Evolutionary conservation across 2,329 filamentous ascomycete genomes (phyloP), one percentile per base, ranked within the genome.

Genomic region (Phyllosticta citriasiana): DNA sequence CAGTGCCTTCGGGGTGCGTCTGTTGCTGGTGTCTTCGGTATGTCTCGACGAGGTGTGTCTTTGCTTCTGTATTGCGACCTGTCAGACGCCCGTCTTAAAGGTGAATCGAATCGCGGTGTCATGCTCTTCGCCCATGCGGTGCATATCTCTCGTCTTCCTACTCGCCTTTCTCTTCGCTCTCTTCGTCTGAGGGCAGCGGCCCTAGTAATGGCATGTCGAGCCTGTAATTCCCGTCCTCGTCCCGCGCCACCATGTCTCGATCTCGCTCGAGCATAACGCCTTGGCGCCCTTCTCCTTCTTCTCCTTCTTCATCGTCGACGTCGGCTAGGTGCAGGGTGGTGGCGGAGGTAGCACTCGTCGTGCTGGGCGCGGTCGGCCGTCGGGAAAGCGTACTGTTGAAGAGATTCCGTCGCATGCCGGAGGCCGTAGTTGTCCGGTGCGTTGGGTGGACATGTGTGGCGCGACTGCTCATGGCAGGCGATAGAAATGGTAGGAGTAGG

Each of bases 181-280:
- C 64, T 47, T 72, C 71, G 12, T 57, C 61, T 19, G 61, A 60
- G 47, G 61, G 56, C 25, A 55, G n/a, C 52, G 40, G 52, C 2
- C 40, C 50, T 2, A 53, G 24, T 10, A 56, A 22, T 14, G 61
- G 53, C 57, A 53, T 59, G 24, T 57, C 61, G 19, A 59, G 57
- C 35, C 25, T 25, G 22, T 52, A 62, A 26, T 76, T 73, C 1
- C 80, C 80, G 59, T 77, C 74, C 26, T 76, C 74, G 62, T 81
- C 77, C 10, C 77, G 74, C 53, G 77, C 77, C 25, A 82, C 78
- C 26, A 82, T 78, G 54, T 82, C 80, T 62, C 70, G 71, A 53
- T 72, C 73, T 47, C 57, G 77, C 40, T 47, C 40, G 2, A 47
- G 40, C 16, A 7, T 70, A 16, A 69, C 62, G 1, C 67, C 64